Base-by-base conservation (phyloP, 148 eudicot species). In the Amaranthus cruentus region DNA sequence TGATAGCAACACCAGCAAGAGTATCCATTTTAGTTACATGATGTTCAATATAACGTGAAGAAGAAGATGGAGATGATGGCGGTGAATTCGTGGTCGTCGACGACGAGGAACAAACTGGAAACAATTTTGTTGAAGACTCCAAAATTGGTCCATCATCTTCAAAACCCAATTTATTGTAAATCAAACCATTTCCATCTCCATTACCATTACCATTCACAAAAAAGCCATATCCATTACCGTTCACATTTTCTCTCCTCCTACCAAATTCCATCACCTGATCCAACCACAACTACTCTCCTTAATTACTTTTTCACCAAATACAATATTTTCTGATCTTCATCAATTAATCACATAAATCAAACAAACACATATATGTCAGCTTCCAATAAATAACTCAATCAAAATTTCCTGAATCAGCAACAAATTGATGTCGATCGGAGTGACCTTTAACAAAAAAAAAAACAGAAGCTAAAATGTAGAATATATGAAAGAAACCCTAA, bases 1-100 rank as follows among this genome's bases (percentile, higher is more conserved):
- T 87, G 66, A 92, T 92, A 4, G 97, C 97, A 51, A 92, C 78
- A 50, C 96, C 96, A 46, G 91, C 97, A 52, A 92, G 89, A 9
- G 97, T 90, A 84, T 90, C 92, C 73, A 88, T 63, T 80, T 83
- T 91, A 55, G 89, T 79, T 18, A 91, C 95, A 9, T 66, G 83
- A 70, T 90, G 95, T 68, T 87, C 87, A 47, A 90, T 84, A 72
- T 81, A 84, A 18, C 86, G 80, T 15, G 62, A 79, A 6, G 78
- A 80, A 21, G 83, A 79, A 7, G 81, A 59, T 7, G 79, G 77
- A 14, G 80, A 73, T 15, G 83, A 49, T 1, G 85, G 54, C 6
- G 83, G 12, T 2, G 84, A 75, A 9, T 77, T 69, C 2, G 81
- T 70, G 4, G 77, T 74, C 15, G 77, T 18, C 8, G 55, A 47